phyloP scores from a whole-genome alignment of 2,329 filamentous ascomycete species.

The Sporothrix euskadiensis region DNA sequence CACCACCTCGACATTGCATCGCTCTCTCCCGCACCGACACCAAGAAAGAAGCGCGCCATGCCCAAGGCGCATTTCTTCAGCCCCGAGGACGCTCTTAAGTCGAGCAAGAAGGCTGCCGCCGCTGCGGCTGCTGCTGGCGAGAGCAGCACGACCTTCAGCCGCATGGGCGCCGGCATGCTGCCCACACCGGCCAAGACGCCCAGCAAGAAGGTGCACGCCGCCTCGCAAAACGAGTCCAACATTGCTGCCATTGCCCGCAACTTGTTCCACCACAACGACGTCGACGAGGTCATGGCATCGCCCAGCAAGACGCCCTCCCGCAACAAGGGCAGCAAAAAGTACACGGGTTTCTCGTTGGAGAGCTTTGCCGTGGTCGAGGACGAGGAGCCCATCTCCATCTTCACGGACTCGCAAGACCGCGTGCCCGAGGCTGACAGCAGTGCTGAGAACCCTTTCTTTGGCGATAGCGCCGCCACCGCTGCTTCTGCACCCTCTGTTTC shows the following conservation, averaged over 20 bases:
- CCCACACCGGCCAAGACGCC: conserved; percentile 80
- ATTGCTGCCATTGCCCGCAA: conserved; percentile 60
- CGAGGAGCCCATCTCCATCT: conserved; percentile 67
- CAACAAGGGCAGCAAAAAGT: conserved; percentile 58
- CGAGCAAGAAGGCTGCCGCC: conserved; percentile 40
- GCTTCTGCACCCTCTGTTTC: conserved; percentile 34
- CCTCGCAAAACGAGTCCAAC: conserved; percentile 51
- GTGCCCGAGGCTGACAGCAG: conserved; percentile 67
- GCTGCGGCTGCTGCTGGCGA: conserved; percentile 46
- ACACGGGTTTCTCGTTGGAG: conserved; percentile 55
- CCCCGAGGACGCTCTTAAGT: conserved; percentile 46
- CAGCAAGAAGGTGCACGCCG: conserved; percentile 56
- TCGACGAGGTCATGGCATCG: conserved; percentile 57
- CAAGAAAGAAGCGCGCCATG: conserved; percentile 53
- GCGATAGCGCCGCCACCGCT: conserved; percentile 41
- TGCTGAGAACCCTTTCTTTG: conserved; percentile 71
- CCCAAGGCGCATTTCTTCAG: conserved; percentile 51
- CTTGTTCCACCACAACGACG: conserved; percentile 56
- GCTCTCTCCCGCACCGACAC: conserved; percentile 48
- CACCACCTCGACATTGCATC: background rate
- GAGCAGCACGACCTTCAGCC: conserved; percentile 37
- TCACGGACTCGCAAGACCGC: conserved; percentile 77
- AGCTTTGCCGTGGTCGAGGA: conserved; percentile 61
- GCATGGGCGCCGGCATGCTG: conserved; percentile 56
- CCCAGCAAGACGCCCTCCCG: conserved; percentile 54